Percentiles rank a stretch among this genome's conserved stretches.
These are phyloP conservation scores for Beauveria bassiana DNA, from an alignment of 2,329 filamentous ascomycete genomes.

Conservation along the genomic window DNA sequence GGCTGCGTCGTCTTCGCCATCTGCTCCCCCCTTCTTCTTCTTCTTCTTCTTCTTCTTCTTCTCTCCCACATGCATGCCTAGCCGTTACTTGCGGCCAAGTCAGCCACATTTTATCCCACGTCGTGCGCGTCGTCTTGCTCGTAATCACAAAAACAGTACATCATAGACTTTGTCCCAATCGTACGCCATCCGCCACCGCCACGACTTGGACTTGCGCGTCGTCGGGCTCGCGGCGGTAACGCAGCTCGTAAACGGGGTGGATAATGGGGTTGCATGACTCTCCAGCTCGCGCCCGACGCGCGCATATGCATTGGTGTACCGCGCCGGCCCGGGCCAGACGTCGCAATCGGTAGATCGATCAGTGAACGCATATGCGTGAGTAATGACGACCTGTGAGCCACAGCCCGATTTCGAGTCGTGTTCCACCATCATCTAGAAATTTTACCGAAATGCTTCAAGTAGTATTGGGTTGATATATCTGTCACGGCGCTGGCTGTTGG, in stretches of 20 bases:
- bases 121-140: neutral
- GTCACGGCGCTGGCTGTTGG: too few relatives aligned
- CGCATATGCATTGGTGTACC: neutral
- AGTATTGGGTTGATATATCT: neutral
- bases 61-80: too few relatives aligned
- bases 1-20: neutral
- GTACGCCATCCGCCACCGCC: neutral
- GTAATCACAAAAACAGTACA: neutral
- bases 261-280: neutral
- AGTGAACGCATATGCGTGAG: neutral
- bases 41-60: too few relatives aligned
- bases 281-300: neutral
- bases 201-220: neutral
- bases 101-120: neutral
- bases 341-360: neutral
- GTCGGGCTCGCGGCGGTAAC: neutral
- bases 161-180: neutral
- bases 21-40: neutral
- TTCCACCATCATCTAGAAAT: neutral
- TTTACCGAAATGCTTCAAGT: neutral
- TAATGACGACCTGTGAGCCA: neutral
- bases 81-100: neutral
- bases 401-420: neutral
- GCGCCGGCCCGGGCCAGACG: neutral
- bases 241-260: neutral